Evolutionary conservation across 2,329 filamentous ascomycete species (phyloP).

Genomic region (Sporothrix mexicana): DNA sequence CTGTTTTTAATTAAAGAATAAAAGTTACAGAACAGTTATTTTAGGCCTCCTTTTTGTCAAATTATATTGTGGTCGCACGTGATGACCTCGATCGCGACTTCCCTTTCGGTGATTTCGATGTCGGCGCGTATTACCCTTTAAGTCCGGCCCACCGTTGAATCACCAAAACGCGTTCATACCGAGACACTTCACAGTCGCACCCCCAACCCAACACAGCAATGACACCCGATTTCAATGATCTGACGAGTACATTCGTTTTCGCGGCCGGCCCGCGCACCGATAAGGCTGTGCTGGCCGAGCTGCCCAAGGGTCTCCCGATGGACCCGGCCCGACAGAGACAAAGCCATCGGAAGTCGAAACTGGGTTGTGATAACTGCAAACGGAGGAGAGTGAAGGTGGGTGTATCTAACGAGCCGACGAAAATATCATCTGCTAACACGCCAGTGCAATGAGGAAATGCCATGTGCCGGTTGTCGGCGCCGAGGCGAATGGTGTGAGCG

Average conservation of each 20-base stretch:
- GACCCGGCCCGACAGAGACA: constrained; percentile 37
- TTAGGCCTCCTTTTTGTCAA: neutral
- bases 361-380: constrained; percentile 40
- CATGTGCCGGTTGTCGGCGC: constrained; percentile 38
- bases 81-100: constrained; percentile 8
- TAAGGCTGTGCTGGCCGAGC: constrained; percentile 33
- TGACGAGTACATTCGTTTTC: constrained; percentile 38
- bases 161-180: neutral
- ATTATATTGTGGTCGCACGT: neutral
- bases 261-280: constrained; percentile 32
- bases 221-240: constrained; percentile 33
- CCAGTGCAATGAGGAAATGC: constrained; percentile 39
- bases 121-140: neutral
- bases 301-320: constrained; percentile 37
- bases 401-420: too few relatives aligned
- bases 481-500: constrained; percentile 39
- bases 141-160: neutral
- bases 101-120: neutral
- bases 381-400: constrained; percentile 40
- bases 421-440: neutral
- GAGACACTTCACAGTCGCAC: neutral
- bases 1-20: neutral
- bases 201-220: neutral
- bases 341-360: constrained; percentile 38
- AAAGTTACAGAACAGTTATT: neutral